These are phyloP conservation scores for Phytopythium ostracodes DNA, from an alignment of 352 stramenopile species.

Conservation along the genomic window DNA sequence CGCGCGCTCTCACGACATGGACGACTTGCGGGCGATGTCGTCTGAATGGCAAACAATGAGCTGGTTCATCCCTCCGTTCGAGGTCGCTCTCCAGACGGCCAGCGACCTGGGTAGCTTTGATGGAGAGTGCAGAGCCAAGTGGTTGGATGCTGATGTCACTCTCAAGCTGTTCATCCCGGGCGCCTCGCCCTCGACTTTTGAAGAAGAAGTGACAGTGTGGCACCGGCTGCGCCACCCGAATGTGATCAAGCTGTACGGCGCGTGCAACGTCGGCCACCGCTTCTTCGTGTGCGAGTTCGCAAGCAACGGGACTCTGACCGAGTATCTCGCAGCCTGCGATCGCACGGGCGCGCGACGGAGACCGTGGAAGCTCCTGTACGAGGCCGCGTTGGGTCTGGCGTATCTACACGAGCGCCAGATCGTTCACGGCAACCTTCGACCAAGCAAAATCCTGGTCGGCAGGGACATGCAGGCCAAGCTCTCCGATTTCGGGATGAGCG, in stretches of 20 bases:
- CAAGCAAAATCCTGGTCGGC: conserved; percentile 10
- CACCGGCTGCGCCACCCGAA: conserved; percentile 13
- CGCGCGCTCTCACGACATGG: neutral
- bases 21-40: neutral
- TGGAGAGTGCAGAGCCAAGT: conserved; percentile 5
- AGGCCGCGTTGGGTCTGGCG: conserved; percentile 9
- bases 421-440: conserved; percentile 8
- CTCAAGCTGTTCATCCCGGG: conserved; percentile 13
- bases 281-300: conserved; percentile 9
- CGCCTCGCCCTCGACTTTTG: neutral
- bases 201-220: conserved; percentile 12
- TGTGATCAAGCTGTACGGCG: conserved; percentile 11
- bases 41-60: neutral
- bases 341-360: neutral
- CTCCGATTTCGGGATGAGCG: conserved; percentile 5
- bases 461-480: conserved; percentile 1
- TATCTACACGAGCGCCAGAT: conserved; percentile 12
- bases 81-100: neutral
- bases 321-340: conserved; percentile 5
- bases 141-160: conserved; percentile 11
- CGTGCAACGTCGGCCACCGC: conserved; percentile 5
- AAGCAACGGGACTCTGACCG: neutral
- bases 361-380: conserved; percentile 10
- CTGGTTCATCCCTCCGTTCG: conserved; percentile 6
- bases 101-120: neutral